Base-by-base conservation (phyloP, 2,329 filamentous ascomycete species). In the Fusarium nanum region DNA sequence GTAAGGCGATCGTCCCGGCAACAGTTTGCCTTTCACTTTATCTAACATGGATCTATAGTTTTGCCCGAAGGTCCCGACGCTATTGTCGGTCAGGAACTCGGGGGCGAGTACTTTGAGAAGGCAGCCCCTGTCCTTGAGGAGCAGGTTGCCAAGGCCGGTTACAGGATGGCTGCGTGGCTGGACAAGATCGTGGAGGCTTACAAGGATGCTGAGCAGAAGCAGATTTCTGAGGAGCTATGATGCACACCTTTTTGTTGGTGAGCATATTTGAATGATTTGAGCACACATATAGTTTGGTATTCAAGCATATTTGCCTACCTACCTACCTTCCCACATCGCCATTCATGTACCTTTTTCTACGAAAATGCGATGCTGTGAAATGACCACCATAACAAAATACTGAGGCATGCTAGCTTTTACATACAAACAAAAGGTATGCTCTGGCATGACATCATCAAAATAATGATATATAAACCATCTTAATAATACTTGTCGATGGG, bases 91-190 rank as follows among this genome's bases (percentile, higher is more conserved):
- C 82, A 88, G 78, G 89, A 92, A 75, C 81, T 92, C 25, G 85
- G 85, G 28, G 87, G 86, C 0, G 83, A 85, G 34, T 93, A 93
- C 78, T 92, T 88, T 73, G 83, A 88, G 32, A 84, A 83, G 32
- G 90, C 89, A 4, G 86, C 86, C n/a, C 87, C 86, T 22, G 86
- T 90, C 60, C 83, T 93, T 47, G 88, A 93, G 78, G 76, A 87
- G 63, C 88, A 91, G 76, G 83, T 93, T 65, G 91, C 91, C 10
- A 87, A 87, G 68, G 91, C 89, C 6, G 91, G 91, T 13, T 91
- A 88, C 77, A 85, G 91, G 50, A 83, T 93, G 76, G 91, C 88
- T 3, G 85, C 85, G 22, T 92, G 89, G 88, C 79, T 92, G 65
- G 89, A 92, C 75, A 80, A 85, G 72, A 89, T 92, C 73, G 87